Evolutionary conservation across 2,329 filamentous ascomycete genomes (phyloP).

Genomic region (Hypoxylon sp.): DNA sequence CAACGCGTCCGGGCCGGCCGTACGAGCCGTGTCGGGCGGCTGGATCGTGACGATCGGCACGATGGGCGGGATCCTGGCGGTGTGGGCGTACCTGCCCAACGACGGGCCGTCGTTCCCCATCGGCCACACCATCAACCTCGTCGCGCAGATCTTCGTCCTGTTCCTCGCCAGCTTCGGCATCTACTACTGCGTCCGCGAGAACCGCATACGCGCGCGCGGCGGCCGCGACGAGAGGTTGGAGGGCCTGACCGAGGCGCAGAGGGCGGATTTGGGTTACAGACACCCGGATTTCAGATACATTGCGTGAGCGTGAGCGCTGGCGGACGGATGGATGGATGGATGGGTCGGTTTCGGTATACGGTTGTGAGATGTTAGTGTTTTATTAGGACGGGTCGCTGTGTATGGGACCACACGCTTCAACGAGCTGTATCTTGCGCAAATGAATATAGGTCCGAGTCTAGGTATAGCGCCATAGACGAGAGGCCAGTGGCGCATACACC

Average conservation of each 20-base stretch:
- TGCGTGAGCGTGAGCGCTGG: conserved; percentile 47
- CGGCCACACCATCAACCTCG: conserved; percentile 71
- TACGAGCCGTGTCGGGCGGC: conserved; percentile 69
- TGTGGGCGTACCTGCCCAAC: conserved; percentile 66
- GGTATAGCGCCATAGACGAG: not conserved
- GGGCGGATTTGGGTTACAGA: conserved; percentile 64
- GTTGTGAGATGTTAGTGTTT: not conserved
- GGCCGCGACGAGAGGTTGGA: conserved; percentile 65
- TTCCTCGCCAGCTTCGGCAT: conserved; percentile 65
- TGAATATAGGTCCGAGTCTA: not conserved
- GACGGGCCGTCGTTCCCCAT: conserved; percentile 64
- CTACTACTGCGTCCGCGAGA: conserved; percentile 68
- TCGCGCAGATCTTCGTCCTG: conserved; percentile 62
- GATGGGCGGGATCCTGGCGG: conserved; percentile 69
- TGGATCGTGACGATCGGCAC: conserved; percentile 70
- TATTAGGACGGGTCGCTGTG: not conserved
- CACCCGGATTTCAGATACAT: conserved; percentile 72
- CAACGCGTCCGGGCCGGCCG: conserved; percentile 69
- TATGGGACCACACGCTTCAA: not conserved
- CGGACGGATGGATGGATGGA: not conserved
- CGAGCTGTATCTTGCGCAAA: not conserved
- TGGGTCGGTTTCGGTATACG: not conserved
- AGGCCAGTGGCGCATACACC: not conserved
- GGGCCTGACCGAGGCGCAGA: conserved; percentile 63
- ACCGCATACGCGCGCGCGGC: conserved; percentile 63